Evolutionary conservation across 1,284 basidiomycete genomes (phyloP), one percentile per base, ranked within the genome.

Genomic region (Sanghuangporus sanghuang): DNA sequence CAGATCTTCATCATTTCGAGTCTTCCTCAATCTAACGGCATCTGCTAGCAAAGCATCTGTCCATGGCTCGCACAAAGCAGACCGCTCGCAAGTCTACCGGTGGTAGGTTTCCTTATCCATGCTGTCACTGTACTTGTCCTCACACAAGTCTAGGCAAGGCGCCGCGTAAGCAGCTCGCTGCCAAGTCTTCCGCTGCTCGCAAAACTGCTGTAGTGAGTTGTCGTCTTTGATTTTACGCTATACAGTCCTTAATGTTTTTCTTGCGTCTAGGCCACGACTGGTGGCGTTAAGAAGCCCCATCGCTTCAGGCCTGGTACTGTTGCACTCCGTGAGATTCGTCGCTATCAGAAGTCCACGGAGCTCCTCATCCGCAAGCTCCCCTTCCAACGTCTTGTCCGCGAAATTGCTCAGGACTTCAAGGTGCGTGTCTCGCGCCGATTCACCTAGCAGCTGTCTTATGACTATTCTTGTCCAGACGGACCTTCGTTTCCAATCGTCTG

Each of bases 261-360:
- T 48, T 27, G 27, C 11, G 55, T 67, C 21, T 58, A 78, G 74
- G 78, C 79, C 64, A 76, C 80, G 56, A 79, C 88, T 70, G 88
- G 88, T 77, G 89, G 89, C 79, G 87, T 89, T 73, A 88, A 89
- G 84, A 89, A 88, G 79, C 86, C 87, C 68, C 86, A 90, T 83
- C 84, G 78, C 42, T 79, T 79, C 72, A 77, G 79, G 71, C 79
- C 79, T 38, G 79, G 79, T 71, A 92, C 89, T 68, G 89, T 93
- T 76, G 90, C 90, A 71, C 85, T 92, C 66, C 87, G 90, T 78
- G 90, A 93, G 78, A 93, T 93, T 71, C 81, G 90, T 75, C 83
- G 88, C 65, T 93, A 92, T 82, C 90, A 92, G 76, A 89, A 88
- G 79, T 89, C 88, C 67, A 89, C 90, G 68, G 87, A 90, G 76